These are phyloP conservation scores for Benincasa hispida DNA, from an alignment of 306 rosid species.

Conservation along the genomic window DNA sequence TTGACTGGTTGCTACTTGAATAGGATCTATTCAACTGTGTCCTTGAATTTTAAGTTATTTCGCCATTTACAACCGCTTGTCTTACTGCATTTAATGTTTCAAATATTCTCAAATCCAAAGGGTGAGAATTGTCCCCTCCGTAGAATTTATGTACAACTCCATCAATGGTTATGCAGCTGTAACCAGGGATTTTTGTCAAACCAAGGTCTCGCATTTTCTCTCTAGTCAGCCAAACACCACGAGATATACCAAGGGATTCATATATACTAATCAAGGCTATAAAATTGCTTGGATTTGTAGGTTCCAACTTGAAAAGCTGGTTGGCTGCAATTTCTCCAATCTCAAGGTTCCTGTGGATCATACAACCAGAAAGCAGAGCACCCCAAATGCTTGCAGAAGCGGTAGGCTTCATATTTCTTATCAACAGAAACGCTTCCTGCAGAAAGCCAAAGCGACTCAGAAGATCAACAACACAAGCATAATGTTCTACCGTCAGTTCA, in stretches of 20 bases:
- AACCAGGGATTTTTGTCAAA: conserved; percentile 52
- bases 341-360: conserved; percentile 48
- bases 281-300: conserved; percentile 52
- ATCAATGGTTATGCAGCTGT: conserved; percentile 46
- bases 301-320: conserved; percentile 51
- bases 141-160: conserved; percentile 33
- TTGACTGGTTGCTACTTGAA: background rate
- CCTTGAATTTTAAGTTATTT: background rate
- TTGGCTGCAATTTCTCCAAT: conserved; percentile 63
- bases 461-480: conserved; percentile 65
- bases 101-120: conserved; percentile 15
- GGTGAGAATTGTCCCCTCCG: conserved; percentile 39
- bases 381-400: conserved; percentile 61
- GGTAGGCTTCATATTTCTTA: conserved; percentile 20
- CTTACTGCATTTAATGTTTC: conserved; percentile 20
- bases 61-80: conserved; percentile 1
- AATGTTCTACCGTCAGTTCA: conserved; percentile 50
- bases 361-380: conserved; percentile 61
- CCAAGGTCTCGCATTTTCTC: conserved; percentile 40
- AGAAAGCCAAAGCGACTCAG: conserved; percentile 50
- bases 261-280: conserved; percentile 45
- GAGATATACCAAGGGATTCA: conserved; percentile 26
- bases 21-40: background rate
- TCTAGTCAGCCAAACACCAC: conserved; percentile 23
- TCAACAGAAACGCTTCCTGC: conserved; percentile 38